Evolutionary conservation across 805 yeast genomes (phyloP).

Genomic region (Blastobotrys americana): DNA sequence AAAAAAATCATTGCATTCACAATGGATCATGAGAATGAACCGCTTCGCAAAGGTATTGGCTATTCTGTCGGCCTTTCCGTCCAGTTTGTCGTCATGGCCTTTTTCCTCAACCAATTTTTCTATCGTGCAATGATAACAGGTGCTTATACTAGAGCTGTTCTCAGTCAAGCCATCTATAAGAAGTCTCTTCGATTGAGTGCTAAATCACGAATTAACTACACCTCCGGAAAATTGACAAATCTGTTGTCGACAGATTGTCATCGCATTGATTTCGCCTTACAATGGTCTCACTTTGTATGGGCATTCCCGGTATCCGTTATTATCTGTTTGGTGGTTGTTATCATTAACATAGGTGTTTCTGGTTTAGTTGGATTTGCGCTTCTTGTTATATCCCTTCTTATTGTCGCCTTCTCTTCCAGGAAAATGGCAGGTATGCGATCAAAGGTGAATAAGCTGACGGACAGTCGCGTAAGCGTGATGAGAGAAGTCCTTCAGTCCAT

Average conservation of each 20-base stretch:
- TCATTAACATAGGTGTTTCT: conserved; percentile 63
- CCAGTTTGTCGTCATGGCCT: conserved; percentile 44
- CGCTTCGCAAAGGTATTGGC: conserved; percentile 58
- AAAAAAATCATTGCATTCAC: conserved; percentile 59
- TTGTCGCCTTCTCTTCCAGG: conserved; percentile 43
- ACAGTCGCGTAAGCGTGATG: conserved; percentile 64
- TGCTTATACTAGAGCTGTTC: conserved; percentile 59
- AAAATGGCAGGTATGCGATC: conserved; percentile 49
- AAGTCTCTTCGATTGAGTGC: conserved; percentile 60
- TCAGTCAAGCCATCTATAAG: conserved; percentile 61
- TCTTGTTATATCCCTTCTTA: conserved; percentile 29
- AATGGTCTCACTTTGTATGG: conserved; percentile 56
- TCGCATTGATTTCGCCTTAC: conserved; percentile 70
- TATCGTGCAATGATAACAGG: conserved; percentile 57
- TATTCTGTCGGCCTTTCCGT: conserved; percentile 62
- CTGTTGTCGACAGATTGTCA: conserved; percentile 76
- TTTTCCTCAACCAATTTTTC: conserved; percentile 55
- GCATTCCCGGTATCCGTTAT: conserved; percentile 58
- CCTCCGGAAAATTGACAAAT: conserved; percentile 67
- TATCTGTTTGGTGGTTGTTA: conserved; percentile 56
- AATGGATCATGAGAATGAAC: conserved; percentile 40
- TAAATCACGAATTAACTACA: conserved; percentile 49
- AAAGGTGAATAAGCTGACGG: conserved; percentile 59
- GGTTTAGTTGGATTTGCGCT: conserved; percentile 66
- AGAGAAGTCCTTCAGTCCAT: conserved; percentile 73